Evolutionary conservation across 2,329 filamentous ascomycete genomes (phyloP).

Genomic region (Zymoseptoria brevis): DNA sequence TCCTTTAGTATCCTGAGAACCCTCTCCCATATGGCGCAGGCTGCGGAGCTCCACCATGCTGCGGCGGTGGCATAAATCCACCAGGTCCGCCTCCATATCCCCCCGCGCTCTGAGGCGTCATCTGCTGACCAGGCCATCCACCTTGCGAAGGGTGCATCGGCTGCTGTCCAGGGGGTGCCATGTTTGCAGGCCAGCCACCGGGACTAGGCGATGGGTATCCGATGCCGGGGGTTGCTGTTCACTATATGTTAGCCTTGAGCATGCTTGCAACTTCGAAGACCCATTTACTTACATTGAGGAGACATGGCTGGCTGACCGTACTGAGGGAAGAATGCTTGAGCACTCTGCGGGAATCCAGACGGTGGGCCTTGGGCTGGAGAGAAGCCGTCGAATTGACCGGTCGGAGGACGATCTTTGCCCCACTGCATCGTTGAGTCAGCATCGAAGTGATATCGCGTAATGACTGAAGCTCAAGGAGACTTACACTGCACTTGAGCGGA

Average conservation of each 20-base stretch:
- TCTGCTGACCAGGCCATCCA: constrained; percentile 37
- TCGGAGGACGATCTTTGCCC: constrained; percentile 97
- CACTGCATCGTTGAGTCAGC: constrained; percentile 53
- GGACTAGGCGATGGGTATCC: constrained; percentile 60
- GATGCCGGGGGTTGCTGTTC: constrained; percentile 44
- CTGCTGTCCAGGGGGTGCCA: constrained; percentile 32
- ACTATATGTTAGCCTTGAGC: constrained; percentile 1
- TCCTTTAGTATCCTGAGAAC: constrained; percentile 52
- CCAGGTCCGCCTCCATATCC: constrained; percentile 60
- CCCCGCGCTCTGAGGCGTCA: constrained; percentile 57
- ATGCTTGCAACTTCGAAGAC: background rate
- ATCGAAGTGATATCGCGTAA: constrained; percentile 24
- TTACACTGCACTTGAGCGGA: constrained; percentile 95
- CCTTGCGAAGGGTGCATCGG: constrained; percentile 18
- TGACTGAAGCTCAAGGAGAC: constrained; percentile 35
- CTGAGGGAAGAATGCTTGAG: constrained; percentile 79
- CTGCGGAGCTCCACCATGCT: constrained; percentile 25
- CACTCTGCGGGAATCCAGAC: constrained; percentile 60
- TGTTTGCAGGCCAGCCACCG: constrained; percentile 47
- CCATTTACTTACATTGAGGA: constrained; percentile 31
- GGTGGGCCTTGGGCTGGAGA: constrained; percentile 68
- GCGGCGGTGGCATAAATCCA: constrained; percentile 40
- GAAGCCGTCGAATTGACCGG: constrained; percentile 65
- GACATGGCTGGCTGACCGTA: constrained; percentile 72
- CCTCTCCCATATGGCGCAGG: constrained; percentile 40